Evolutionary conservation across 345 rosid species (phyloP), one percentile per base, ranked within the genome.

Genomic region (Gossypium mustelinum): DNA sequence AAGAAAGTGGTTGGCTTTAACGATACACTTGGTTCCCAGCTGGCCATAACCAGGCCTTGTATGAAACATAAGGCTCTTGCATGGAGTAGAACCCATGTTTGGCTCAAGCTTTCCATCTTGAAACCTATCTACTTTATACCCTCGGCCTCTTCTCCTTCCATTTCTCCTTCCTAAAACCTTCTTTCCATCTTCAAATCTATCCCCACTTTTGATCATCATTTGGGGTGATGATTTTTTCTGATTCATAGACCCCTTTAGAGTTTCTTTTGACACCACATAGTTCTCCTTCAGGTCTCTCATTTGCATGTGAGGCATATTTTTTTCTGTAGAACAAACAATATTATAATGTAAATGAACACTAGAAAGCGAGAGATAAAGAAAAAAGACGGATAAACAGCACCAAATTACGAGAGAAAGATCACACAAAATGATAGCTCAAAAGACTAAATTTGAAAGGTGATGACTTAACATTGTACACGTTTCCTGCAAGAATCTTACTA

Each of bases 1-100:
- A 20, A 82, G 81, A 65, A 85, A 85, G 72, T 84, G 85, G 72
- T 84, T 84, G 43, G 87, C 87, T 72, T 82, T 84, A 48, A 82
- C 85, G 13, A 82, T 43, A 73, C 85, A 82, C 43, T 70, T 81
- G 9, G 68, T 73, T 20, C 86, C 86, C 62, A 75, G 18, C 45
- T 75, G 76, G 18, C 86, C 86, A 67, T 68, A 77, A 7, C 81
- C 84, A 57, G 86, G 76, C 29, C 78, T 77, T 11, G 13, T 43
- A 8, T 77, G 81, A 70, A 84, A 81, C 50, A 75, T 70, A 50
- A 78, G 78, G 44, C 73, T 77, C 75, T 81, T 84, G 75, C 84
- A 77, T 44, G 79, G 56, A 62, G 48, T 74, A 59, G 56, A 51
- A 41, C 13, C 61, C 18, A 10, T 9, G 73, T 7, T 45, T 44